phyloP scores from a whole-genome alignment of 768 basidiomycete genomes.

The Tulasnella calospora region DNA sequence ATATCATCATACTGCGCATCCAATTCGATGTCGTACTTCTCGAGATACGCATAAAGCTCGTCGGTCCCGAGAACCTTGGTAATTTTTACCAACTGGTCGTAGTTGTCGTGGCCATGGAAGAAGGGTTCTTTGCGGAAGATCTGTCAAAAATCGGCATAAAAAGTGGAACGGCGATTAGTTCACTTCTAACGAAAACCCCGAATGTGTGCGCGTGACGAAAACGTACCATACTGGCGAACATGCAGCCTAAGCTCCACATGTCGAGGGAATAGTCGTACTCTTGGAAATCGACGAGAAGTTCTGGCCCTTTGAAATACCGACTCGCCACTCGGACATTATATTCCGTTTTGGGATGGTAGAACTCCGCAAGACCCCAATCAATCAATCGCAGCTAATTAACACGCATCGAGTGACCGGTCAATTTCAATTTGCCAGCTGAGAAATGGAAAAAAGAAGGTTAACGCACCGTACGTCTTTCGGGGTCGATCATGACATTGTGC shows the following conservation, averaged over 20 bases:
- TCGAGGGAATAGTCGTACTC: slow-evolving; percentile 68
- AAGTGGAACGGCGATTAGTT: background rate
- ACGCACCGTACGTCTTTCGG: slow-evolving; percentile 53
- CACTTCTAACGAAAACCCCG: background rate
- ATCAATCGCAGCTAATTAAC: slow-evolving; percentile 50
- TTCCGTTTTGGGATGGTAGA: slow-evolving; percentile 64
- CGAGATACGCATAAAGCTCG: slow-evolving; percentile 55
- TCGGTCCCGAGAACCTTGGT: slow-evolving; percentile 65
- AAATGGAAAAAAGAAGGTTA: background rate
- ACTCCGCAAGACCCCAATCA: slow-evolving; percentile 74
- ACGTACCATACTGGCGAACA: slow-evolving; percentile 67
- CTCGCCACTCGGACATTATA: slow-evolving; percentile 70
- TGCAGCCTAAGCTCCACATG: slow-evolving; percentile 70
- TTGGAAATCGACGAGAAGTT: slow-evolving; percentile 65
- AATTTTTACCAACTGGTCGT: slow-evolving; percentile 68
- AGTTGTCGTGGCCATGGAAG: slow-evolving; percentile 69
- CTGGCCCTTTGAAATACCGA: slow-evolving; percentile 70
- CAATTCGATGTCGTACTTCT: slow-evolving; percentile 60
- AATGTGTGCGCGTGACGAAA: background rate
- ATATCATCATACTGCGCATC: slow-evolving; percentile 57
- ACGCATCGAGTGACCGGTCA: background rate
- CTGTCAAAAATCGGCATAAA: slow-evolving; percentile 35
- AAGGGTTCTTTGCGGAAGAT: slow-evolving; percentile 71
- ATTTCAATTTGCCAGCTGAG: background rate
- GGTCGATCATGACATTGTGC: slow-evolving; percentile 71